Evolutionary conservation across 139 green algal species (phyloP).

Genomic region (Chlorella sp.): DNA sequence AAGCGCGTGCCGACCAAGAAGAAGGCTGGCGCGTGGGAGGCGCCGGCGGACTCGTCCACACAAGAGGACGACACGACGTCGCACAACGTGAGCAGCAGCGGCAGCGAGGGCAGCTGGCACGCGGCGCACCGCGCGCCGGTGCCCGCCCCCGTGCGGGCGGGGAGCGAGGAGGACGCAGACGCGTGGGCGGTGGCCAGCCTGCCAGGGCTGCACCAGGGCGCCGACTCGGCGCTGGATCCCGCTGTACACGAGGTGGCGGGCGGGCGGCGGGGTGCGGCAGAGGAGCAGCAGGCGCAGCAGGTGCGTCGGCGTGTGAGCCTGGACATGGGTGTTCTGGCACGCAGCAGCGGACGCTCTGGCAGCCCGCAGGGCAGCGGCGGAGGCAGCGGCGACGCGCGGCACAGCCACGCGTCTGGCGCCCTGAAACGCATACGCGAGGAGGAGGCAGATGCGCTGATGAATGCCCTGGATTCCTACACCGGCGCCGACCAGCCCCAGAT

Average conservation of each 20-base stretch:
- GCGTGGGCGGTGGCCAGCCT: background rate
- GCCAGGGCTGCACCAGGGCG: background rate
- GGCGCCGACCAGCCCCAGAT: too few species aligned
- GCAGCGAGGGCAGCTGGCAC: slow-evolving; percentile 26
- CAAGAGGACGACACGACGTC: background rate
- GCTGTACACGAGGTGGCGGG: background rate
- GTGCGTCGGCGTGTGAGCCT: background rate
- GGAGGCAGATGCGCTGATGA: background rate
- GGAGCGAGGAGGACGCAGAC: background rate
- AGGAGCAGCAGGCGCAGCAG: background rate
- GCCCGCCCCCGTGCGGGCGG: background rate
- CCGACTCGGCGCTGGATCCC: background rate
- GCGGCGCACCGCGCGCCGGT: background rate
- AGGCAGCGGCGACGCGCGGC: background rate
- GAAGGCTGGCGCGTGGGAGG: background rate
- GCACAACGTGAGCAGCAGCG: background rate
- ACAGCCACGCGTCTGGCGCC: background rate
- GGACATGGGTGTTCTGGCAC: background rate
- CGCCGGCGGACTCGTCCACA: background rate
- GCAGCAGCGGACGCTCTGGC: background rate
- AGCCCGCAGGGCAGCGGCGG: background rate
- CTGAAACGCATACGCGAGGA: slow-evolving; percentile 22
- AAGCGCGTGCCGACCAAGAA: background rate
- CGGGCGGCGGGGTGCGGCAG: background rate
- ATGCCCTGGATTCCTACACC: background rate